Evolutionary conservation across 179 eudicot genomes (phyloP).

Genomic region (Spergularia azorica): DNA sequence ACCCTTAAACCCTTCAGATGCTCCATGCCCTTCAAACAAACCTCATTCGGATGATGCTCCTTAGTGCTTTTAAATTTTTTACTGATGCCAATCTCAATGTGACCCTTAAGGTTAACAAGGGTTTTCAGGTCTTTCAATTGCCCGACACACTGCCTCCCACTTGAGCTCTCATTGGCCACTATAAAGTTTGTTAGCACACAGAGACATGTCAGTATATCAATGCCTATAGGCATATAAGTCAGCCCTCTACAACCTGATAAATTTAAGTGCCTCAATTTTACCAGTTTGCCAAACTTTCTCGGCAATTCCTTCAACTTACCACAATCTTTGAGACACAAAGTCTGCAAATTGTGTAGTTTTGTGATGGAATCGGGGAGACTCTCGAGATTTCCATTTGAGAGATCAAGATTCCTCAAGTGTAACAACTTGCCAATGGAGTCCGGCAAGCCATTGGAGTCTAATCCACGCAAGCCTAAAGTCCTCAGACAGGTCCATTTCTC

Average conservation of each 20-base stretch:
- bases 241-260: not conserved
- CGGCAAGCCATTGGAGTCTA: not conserved
- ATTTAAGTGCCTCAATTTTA: constrained; percentile 20
- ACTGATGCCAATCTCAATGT: not conserved
- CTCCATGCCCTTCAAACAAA: not conserved
- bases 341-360: constrained; percentile 28
- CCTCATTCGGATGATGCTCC: not conserved
- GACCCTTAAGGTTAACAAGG: constrained; percentile 8
- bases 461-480: constrained; percentile 3
- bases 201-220: not conserved
- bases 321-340: constrained; percentile 18
- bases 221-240: constrained; percentile 4
- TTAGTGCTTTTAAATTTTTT: not conserved
- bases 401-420: constrained; percentile 28
- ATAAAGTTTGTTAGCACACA: constrained; percentile 3
- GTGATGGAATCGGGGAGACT: constrained; percentile 26
- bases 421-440: constrained; percentile 22
- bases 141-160: not conserved
- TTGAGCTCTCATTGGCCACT: not conserved
- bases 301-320: constrained; percentile 16
- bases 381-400: not conserved
- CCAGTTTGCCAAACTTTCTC: constrained; percentile 4
- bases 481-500: constrained; percentile 22
- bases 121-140: not conserved
- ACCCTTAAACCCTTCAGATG: not conserved